Evolutionary conservation across 371 early-diverging fungal genomes (phyloP), one percentile per base, ranked within the genome.

Genomic region (Haplosporangium sp.): DNA sequence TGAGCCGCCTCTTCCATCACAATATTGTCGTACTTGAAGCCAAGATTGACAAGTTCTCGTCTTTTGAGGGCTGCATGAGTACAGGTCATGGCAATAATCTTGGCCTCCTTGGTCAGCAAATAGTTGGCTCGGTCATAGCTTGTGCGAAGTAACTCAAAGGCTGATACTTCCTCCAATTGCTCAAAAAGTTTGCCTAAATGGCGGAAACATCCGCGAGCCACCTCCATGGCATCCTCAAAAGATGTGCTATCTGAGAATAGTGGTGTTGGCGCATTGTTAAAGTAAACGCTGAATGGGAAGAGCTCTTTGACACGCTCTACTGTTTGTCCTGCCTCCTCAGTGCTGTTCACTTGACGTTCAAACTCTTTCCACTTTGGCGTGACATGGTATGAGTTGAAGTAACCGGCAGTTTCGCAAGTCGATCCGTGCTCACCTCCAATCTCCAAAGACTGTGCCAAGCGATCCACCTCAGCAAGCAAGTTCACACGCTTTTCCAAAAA

Each of bases 1-100:
- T 99, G 99, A 17, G 96, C 99, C 0, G 98, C 95, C 82, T 99
- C 99, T 81, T 99, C 99, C 92, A 99, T 94, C 17, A 99, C 88
- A 37, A 99, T 91, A 56, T 89, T 96, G 72, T 98, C 96, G 82
- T 96, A 99, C 67, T 93, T 91, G 89, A 98, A 97, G 6, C 96
- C 96, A 11, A 97, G 86, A 9, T 84, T 83, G 8, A 93, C 88
- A 8, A 99, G 85, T 82, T 98, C 97, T 1, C 90, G 86, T 47
- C 96, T 87, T 83, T 93, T 93, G 48, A 99, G 87, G 3, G 98
- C 96, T 13, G 97, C 97, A 75, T 98, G 96, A 0, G 97, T 97
- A 81, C 96, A 95, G 0, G 98, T 98, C 94, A 99, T 94, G 47
- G 98, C 99, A 64, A 98, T 92, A 42, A 99, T 94, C 70, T 93